Evolutionary conservation across 2,329 filamentous ascomycete genomes (phyloP), one percentile per base, ranked within the genome.

Genomic region (Aspergillus ibericus): DNA sequence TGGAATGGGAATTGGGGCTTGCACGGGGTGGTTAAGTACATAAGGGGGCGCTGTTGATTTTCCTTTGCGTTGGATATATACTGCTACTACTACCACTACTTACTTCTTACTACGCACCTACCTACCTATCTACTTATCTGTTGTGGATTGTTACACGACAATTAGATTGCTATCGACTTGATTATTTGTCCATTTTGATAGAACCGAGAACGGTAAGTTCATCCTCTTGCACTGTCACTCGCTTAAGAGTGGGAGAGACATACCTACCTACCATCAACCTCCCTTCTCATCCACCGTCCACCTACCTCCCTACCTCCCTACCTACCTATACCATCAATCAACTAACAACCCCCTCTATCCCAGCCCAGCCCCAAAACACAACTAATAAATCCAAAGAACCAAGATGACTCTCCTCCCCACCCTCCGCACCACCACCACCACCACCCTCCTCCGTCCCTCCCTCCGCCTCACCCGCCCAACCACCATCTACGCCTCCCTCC

Each of bases 321-420:
- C n/a, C n/a, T n/a, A n/a, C n/a, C n/a, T n/a, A n/a, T n/a, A n/a
- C 6, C 34, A 48, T n/a, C 9, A 4, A 16, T 32, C 16, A 9
- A n/a, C 9, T 29, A 29, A 27, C 25, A 34, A 15, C 10, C 22
- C 4, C 49, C 38, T 27, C 32, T n/a, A 18, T 4, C 10, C 8
- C 29, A 32, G 9, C 29, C 27, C 27, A 29, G 27, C 27, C 27
- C 3, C 27, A 8, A 29, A 29, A 29, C 2, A 29, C 27, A 29
- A n/a, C n/a, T 29, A 29, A 29, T 8, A 29, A 4, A 32, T 25
- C 22, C 12, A 53, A 16, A 40, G 35, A 34, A 32, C 9, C 35
- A 66, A 18, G 32, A 78, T 78, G 75, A 73, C 75, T 7, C 72
- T 75, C 65, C 65, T 76, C 58, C 57, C 69, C 32, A 59, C 68